phyloP scores from a whole-genome alignment of 106 monocot genomes.

The Apostasia shenzhenica region DNA sequence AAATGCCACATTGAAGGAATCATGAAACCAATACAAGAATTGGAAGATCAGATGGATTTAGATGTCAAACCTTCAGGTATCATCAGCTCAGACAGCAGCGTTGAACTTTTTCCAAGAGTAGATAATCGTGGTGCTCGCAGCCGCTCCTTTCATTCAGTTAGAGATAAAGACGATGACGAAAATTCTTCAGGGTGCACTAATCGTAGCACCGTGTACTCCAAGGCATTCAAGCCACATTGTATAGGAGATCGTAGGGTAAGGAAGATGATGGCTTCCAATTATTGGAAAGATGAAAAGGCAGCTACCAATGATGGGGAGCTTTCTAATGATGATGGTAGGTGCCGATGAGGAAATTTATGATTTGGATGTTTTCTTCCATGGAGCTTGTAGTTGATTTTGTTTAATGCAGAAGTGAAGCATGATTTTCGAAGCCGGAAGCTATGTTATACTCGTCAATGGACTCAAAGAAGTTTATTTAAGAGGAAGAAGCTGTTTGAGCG shows the following conservation, averaged over 20 bases:
- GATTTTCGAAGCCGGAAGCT: conserved; percentile 48
- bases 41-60: conserved; percentile 40
- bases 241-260: conserved; percentile 49
- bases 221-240: conserved; percentile 29
- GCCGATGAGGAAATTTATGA: not conserved
- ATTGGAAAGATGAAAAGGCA: conserved; percentile 40
- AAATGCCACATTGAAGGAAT: conserved; percentile 11
- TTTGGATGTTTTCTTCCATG: not conserved
- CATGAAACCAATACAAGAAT: conserved; percentile 11
- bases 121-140: conserved; percentile 9
- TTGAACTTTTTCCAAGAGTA: conserved; percentile 32
- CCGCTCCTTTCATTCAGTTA: conserved; percentile 28
- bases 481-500: conserved; percentile 43
- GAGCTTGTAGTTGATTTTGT: conserved; percentile 11
- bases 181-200: conserved; percentile 70
- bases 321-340: conserved; percentile 28
- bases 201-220: conserved; percentile 23
- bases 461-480: conserved; percentile 57
- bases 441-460: conserved; percentile 68
- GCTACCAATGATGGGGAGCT: conserved; percentile 29
- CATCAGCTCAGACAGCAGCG: conserved; percentile 71
- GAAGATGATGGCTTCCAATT: conserved; percentile 48
- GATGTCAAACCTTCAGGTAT: conserved; percentile 51
- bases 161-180: conserved; percentile 63
- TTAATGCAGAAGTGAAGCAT: conserved; percentile 36